Conservation (phyloP, 257 asterid genomes). For the Gardenia jasminoides region DNA sequence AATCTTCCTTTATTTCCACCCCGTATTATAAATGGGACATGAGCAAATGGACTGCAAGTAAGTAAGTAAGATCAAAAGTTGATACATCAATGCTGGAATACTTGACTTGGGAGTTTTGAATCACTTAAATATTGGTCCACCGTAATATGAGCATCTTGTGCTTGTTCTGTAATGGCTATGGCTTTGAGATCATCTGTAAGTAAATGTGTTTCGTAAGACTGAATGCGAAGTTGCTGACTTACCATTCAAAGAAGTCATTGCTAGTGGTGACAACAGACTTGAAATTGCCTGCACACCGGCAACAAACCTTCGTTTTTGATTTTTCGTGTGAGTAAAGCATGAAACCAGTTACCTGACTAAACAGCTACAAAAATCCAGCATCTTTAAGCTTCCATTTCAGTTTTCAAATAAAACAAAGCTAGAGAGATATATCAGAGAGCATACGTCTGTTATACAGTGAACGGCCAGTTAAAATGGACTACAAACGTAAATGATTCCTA, state of each 20-base stretch:
- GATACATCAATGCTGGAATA: too few species aligned
- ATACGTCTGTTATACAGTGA: constrained; percentile 52
- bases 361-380: background rate
- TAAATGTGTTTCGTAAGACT: too few species aligned
- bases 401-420: background rate
- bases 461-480: constrained; percentile 16
- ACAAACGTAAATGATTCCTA: background rate
- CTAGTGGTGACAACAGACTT: constrained; percentile 80
- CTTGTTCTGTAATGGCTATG: constrained; percentile 1
- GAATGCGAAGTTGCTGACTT: constrained; percentile 22
- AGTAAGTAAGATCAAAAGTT: too few species aligned
- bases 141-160: background rate
- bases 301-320: constrained; percentile 83
- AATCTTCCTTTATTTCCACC: background rate
- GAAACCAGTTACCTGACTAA: background rate
- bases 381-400: background rate
- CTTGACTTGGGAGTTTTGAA: too few species aligned
- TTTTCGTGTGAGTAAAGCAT: constrained; percentile 51
- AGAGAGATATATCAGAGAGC: constrained; percentile 36
- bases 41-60: too few species aligned
- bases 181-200: constrained; percentile 32
- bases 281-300: constrained; percentile 81
- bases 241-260: constrained; percentile 90
- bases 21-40: background rate
- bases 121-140: background rate